A percentile compares a stretch with the other conserved stretches of the same genome.
Evolutionary conservation across 768 basidiomycete genomes (phyloP).

Genomic region (Hemileccinum impolitum): DNA sequence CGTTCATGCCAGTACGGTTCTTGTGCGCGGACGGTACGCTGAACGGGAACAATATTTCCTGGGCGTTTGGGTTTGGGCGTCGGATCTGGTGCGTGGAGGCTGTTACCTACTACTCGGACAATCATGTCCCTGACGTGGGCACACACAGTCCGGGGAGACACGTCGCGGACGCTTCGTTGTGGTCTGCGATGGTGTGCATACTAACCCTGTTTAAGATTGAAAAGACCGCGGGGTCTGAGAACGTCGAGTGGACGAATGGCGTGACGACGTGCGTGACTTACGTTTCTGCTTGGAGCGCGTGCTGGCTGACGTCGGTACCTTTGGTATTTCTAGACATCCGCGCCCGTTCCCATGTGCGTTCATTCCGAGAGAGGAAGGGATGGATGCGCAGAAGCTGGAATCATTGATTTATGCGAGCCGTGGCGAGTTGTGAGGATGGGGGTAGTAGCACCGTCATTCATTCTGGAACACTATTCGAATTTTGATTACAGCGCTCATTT

Average conservation of each 20-base stretch:
- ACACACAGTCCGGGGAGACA: conserved; percentile 17
- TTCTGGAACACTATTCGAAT: no score
- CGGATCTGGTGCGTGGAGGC: conserved; percentile 15
- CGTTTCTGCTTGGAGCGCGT: background rate
- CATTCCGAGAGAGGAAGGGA: conserved; percentile 12
- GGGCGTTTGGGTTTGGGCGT: conserved; percentile 21
- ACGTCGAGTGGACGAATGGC: conserved; percentile 19
- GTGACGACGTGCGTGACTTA: conserved; percentile 3
- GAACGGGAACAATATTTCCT: conserved; percentile 10
- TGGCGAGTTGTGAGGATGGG: background rate
- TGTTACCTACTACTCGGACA: background rate
- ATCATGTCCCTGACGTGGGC: background rate
- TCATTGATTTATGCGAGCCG: conserved; percentile 9
- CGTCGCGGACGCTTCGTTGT: conserved; percentile 19
- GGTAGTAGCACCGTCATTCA: no score
- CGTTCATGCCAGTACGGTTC: conserved; percentile 40
- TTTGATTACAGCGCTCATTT: no score
- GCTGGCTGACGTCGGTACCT: background rate
- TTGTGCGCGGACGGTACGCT: conserved; percentile 18
- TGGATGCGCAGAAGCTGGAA: conserved; percentile 12
- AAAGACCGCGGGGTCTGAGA: conserved; percentile 11
- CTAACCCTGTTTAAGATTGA: conserved; percentile 17
- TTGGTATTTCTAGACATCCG: conserved; percentile 6
- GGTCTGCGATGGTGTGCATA: conserved; percentile 21
- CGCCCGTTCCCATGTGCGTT: conserved; percentile 17